phyloP scores from a whole-genome alignment of 257 asterid genomes.

The Solanum piurae region DNA sequence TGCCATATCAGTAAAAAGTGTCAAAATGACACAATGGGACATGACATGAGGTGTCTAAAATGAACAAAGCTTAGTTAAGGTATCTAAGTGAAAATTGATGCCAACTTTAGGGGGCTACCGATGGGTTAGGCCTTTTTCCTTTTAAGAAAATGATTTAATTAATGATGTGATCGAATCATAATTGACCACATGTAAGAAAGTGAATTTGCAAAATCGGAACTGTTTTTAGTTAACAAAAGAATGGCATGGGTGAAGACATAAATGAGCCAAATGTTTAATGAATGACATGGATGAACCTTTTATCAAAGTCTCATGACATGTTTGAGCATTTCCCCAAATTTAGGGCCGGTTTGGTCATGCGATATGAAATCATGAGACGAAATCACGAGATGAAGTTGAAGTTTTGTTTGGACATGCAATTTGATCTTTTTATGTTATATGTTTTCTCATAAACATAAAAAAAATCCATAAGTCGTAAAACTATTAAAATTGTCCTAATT shows the following conservation, averaged over 20 bases:
- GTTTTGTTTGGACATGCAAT: not conserved
- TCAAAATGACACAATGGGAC: too few relatives aligned
- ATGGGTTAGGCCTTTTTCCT: too few relatives aligned
- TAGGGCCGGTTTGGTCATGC: not conserved
- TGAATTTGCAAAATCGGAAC: not conserved
- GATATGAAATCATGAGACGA: not conserved
- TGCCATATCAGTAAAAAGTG: too few relatives aligned
- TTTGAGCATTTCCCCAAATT: not conserved
- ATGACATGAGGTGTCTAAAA: too few relatives aligned
- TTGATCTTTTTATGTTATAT: too few relatives aligned
- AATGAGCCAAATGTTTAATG: not conserved
- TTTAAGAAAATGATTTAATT: not conserved
- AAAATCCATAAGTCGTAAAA: too few relatives aligned
- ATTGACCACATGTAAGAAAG: not conserved
- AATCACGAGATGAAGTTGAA: not conserved
- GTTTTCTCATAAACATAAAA: not conserved
- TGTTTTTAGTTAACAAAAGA: not conserved
- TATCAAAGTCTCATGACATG: not conserved
- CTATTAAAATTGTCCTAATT: not conserved
- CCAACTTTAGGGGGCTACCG: too few relatives aligned
- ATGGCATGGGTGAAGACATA: not conserved
- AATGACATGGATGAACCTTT: not conserved
- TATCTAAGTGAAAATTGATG: too few relatives aligned
- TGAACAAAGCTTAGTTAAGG: too few relatives aligned
- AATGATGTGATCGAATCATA: not conserved